phyloP scores from a whole-genome alignment of 169 alveolate genomes.

The Plasmodium reichenowi region DNA sequence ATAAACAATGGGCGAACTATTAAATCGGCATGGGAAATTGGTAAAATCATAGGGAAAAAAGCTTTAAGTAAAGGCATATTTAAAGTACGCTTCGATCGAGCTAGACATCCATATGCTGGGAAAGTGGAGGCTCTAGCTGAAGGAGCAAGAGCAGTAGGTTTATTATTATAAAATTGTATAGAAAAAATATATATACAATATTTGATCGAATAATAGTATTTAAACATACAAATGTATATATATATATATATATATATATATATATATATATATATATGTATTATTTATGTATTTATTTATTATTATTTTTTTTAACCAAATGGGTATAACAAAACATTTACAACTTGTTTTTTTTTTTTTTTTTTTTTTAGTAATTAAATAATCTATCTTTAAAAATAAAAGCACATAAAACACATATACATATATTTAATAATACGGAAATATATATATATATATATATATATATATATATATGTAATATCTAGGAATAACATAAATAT shows the following conservation, averaged over 20 bases:
- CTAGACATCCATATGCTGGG: conserved; percentile 82
- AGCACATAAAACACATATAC: not conserved
- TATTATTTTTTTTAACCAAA: too few species aligned
- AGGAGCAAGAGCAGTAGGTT: conserved; percentile 87
- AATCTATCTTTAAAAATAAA: too few species aligned
- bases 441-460: not conserved
- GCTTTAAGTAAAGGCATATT: conserved; percentile 83
- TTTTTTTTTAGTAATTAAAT: too few species aligned
- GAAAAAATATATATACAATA: not conserved
- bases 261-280: not conserved
- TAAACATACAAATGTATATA: not conserved
- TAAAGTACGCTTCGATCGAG: conserved; percentile 82
- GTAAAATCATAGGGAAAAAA: conserved; percentile 81
- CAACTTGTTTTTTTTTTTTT: too few species aligned
- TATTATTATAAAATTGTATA: conserved; percentile 49
- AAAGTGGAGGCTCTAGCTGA: conserved; percentile 86
- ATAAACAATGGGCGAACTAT: conserved; percentile 83
- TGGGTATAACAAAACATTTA: too few species aligned
- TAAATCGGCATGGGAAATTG: conserved; percentile 84
- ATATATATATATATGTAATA: not conserved
- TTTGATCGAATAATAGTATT: not conserved
- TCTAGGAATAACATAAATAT: too few species aligned
- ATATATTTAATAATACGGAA: not conserved
- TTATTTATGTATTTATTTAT: not conserved
- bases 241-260: not conserved